phyloP scores from a whole-genome alignment of 2,329 filamentous ascomycete genomes.

The Thelonectria olida region DNA sequence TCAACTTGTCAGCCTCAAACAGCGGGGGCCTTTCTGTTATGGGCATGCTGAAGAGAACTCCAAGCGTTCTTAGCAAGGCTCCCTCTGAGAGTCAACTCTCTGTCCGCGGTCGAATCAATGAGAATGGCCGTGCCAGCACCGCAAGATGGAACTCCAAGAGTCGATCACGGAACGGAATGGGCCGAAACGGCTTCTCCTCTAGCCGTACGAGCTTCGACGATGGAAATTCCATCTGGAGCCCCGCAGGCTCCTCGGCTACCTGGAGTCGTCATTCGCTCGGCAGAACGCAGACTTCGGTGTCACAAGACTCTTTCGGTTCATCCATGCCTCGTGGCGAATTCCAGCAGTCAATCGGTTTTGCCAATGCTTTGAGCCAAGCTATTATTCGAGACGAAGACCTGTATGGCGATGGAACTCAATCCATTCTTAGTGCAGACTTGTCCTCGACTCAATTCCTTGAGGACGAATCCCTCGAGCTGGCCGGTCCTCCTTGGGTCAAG shows the following conservation, averaged over 20 bases:
- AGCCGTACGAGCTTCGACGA: conserved; percentile 96
- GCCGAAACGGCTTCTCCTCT: conserved; percentile 83
- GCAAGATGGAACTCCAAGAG: conserved; percentile 87
- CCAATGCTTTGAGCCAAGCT: conserved; percentile 93
- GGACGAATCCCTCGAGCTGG: conserved; percentile 90
- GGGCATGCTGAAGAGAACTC: conserved; percentile 81
- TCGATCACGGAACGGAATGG: conserved; percentile 78
- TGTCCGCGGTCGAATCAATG: conserved; percentile 74
- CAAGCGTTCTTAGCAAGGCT: conserved; percentile 91
- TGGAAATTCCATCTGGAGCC: conserved; percentile 88
- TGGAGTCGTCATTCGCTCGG: conserved; percentile 96
- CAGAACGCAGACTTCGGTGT: conserved; percentile 90
- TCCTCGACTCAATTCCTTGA: conserved; percentile 76
- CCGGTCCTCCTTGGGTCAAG: conserved; percentile 97
- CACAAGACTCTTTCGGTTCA: conserved; percentile 88
- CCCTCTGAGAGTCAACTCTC: conserved; percentile 83
- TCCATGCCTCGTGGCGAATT: conserved; percentile 81
- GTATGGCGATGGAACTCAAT: conserved; percentile 57
- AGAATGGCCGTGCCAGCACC: conserved; percentile 61
- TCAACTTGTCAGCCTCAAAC: conserved; percentile 53
- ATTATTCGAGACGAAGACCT: conserved; percentile 90
- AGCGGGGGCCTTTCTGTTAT: conserved; percentile 78
- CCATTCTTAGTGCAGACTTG: conserved; percentile 68
- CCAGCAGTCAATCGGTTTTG: conserved; percentile 96
- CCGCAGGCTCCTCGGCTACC: conserved; percentile 83